Base-by-base conservation (phyloP, 805 yeast genomes). In the Kodamaea lidongshanica region DNA sequence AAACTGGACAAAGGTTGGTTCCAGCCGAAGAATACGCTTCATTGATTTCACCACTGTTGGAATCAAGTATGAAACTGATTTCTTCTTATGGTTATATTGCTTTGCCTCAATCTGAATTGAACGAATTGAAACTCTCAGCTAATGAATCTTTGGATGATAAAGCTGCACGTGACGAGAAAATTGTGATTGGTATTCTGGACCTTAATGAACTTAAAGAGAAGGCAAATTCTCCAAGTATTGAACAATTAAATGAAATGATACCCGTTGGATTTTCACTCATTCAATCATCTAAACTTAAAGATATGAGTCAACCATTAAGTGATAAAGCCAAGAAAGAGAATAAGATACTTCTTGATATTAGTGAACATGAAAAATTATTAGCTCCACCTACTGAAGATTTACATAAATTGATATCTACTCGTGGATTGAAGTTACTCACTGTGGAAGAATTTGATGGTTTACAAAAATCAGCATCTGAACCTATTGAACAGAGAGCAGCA, bases 1-100 rank as follows among this genome's bases (percentile, higher is more conserved):
- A 23, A 9, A 34, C 24, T 7, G 36, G 39, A 19, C 37, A 45
- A 47, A 43, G 39, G 33, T 42, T 51, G 13, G 33, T 53, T 2
- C 35, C 41, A 3, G 32, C 33, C 13, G 44, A 37, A 19, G 50
- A 46, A 17, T 45, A 42, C 25, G 42, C 38, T 3, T 26, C 28
- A n/a, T 40, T 50, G 12, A 21, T 22, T 7, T 16, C 14, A 5
- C 52, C 52, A 6, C 11, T 25, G 11, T 16, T 42, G 17, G 42
- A 34, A 5, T 32, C 35, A 17, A 8, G 46, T 6, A 12, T 28
- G 10, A 32, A 32, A 6, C 23, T 34, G n/a, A 34, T 28, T 30
- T 18, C 21, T 6, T 3, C 25, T 8, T 30, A 31, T 13, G 30
- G 19, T 9, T 26, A 31, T 27, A 12, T 12, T 20, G 34, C 34